Percentiles rank a stretch among this genome's conserved stretches.
phyloP scores from a whole-genome alignment of 352 stramenopile genomes.

The Globisporangium recalcitrans region DNA sequence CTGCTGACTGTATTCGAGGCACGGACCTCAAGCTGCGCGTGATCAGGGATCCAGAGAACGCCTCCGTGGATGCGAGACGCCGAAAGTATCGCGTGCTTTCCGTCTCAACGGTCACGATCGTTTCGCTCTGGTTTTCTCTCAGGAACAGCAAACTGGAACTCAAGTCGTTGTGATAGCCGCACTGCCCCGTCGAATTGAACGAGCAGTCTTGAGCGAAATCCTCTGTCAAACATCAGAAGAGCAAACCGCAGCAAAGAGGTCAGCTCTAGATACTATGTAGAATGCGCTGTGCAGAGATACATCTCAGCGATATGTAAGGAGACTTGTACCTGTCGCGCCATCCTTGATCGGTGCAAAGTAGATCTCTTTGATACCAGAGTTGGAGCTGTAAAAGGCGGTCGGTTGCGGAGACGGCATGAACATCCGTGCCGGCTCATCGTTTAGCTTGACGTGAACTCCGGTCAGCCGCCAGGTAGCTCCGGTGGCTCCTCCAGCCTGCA shows the following conservation, averaged over 20 bases:
- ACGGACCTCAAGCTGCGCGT: neutral
- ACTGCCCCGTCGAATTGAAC: slow-evolving; percentile 25
- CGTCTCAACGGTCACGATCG: slow-evolving; percentile 14
- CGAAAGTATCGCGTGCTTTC: slow-evolving; percentile 14
- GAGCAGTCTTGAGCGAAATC: slow-evolving; percentile 14
- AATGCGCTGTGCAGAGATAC: neutral
- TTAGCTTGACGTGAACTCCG: slow-evolving; percentile 30
- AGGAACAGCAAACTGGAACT: slow-evolving; percentile 21
- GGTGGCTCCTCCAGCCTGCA: slow-evolving; percentile 19
- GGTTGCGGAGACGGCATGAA: slow-evolving; percentile 14
- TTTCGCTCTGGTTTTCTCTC: slow-evolving; percentile 14
- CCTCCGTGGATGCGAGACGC: slow-evolving; percentile 4
- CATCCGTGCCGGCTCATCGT: slow-evolving; percentile 17
- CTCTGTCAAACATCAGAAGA: neutral
- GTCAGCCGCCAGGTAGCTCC: slow-evolving; percentile 20
- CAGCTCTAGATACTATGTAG: too few relatives aligned
- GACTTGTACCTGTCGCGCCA: slow-evolving; percentile 9
- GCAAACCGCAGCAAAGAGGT: neutral
- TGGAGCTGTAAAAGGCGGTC: slow-evolving; percentile 13
- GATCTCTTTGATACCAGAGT: slow-evolving; percentile 18
- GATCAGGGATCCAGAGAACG: too few relatives aligned
- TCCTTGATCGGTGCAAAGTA: slow-evolving; percentile 20
- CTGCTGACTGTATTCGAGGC: neutral
- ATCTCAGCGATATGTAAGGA: neutral
- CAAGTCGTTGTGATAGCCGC: slow-evolving; percentile 31